Conservation (phyloP, 371 early-diverging fungal genomes). For the Mortierella sp. region DNA sequence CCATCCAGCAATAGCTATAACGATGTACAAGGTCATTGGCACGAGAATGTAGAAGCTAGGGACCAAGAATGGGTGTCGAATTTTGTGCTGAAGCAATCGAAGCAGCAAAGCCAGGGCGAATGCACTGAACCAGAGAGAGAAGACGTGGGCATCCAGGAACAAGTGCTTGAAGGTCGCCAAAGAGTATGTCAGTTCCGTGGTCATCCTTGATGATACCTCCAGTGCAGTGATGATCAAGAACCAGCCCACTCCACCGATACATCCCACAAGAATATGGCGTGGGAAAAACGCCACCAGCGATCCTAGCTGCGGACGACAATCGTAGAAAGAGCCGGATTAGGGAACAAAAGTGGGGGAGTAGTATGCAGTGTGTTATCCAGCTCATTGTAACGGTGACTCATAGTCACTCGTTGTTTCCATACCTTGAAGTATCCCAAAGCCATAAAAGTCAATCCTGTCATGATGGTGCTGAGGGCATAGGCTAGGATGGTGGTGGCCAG, state of each 20-base stretch:
- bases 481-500: constrained; percentile 92
- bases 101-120: constrained; percentile 80
- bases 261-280: constrained; percentile 94
- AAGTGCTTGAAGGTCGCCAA: constrained; percentile 66
- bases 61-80: constrained; percentile 81
- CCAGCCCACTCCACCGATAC: constrained; percentile 96
- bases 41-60: constrained; percentile 87
- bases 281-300: constrained; percentile 93
- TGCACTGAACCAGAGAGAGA: constrained; percentile 84
- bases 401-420: no score
- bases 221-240: constrained; percentile 93
- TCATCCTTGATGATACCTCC: constrained; percentile 85
- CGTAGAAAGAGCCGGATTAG: constrained; percentile 2
- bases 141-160: constrained; percentile 65
- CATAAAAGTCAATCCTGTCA: constrained; percentile 91
- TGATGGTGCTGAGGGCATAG: constrained; percentile 83
- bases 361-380: no score
- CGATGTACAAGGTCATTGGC: constrained; percentile 81
- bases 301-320: constrained; percentile 60
- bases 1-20: constrained; percentile 68
- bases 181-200: constrained; percentile 60
- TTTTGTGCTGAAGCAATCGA: constrained; percentile 59
- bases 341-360: background rate
- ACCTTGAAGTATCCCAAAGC: constrained; percentile 86
- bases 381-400: no score